phyloP scores from a whole-genome alignment of 805 yeast genomes.

The Martiniozyma abietophila region DNA sequence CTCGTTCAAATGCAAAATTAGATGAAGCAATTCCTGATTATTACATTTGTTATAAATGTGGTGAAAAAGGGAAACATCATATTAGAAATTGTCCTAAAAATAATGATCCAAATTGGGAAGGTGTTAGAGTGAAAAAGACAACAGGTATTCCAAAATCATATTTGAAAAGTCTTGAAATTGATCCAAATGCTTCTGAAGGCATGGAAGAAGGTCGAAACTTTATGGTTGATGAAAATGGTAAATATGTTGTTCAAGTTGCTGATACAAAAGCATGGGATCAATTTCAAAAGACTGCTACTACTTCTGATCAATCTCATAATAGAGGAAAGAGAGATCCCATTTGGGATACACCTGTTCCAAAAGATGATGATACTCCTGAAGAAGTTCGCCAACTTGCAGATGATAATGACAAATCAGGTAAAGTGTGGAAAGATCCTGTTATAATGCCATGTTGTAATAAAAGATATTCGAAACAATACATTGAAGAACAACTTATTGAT shows the following conservation, averaged over 20 bases:
- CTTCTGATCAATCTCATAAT: background rate
- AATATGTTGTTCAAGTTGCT: slow-evolving; percentile 92
- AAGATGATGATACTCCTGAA: slow-evolving; percentile 25
- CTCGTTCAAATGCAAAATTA: slow-evolving; percentile 24
- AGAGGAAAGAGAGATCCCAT: slow-evolving; percentile 39
- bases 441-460: slow-evolving; percentile 65
- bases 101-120: slow-evolving; percentile 88
- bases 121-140: slow-evolving; percentile 80
- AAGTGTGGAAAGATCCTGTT: slow-evolving; percentile 62
- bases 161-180: slow-evolving; percentile 74
- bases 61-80: slow-evolving; percentile 88
- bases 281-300: slow-evolving; percentile 37
- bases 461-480: slow-evolving; percentile 47
- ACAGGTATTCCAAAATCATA: slow-evolving; percentile 97
- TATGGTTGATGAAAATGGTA: slow-evolving; percentile 90
- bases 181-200: slow-evolving; percentile 41
- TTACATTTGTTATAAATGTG: slow-evolving; percentile 93
- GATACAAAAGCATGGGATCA: slow-evolving; percentile 86
- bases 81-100: slow-evolving; percentile 93
- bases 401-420: slow-evolving; percentile 47
- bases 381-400: slow-evolving; percentile 58
- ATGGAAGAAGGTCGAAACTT: slow-evolving; percentile 36
- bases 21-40: slow-evolving; percentile 92
- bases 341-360: slow-evolving; percentile 6
- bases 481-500: slow-evolving; percentile 62